These are phyloP conservation scores for Rhynchospora pubera DNA, from an alignment of 176 grass and related monocot genomes.

Conservation along the genomic window DNA sequence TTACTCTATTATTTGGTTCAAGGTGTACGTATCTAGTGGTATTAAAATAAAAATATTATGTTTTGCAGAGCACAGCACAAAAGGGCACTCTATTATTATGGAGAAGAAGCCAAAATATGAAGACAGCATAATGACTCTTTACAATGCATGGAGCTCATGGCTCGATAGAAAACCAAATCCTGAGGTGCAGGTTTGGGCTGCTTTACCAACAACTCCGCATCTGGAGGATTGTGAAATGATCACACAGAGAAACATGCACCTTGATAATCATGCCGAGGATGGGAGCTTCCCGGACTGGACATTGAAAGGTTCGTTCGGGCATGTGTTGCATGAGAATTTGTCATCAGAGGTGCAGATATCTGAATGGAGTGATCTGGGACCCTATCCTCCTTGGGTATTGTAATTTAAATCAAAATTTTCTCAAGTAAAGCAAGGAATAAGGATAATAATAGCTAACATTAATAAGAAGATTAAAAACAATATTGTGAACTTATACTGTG, in stretches of 20 bases:
- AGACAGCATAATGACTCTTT: constrained; percentile 18
- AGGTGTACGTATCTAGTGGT: background rate
- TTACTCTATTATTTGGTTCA: background rate
- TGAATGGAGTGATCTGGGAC: constrained; percentile 6
- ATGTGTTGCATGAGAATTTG: constrained; percentile 14
- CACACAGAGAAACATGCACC: constrained; percentile 23
- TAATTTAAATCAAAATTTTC: background rate
- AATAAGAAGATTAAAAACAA: background rate
- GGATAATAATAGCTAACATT: background rate
- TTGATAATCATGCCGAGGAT: constrained; percentile 16
- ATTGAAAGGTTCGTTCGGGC: constrained; percentile 41
- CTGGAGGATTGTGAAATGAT: constrained; percentile 39
- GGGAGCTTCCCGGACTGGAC: constrained; percentile 45
- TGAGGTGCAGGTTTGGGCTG: background rate
- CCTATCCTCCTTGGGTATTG: constrained; percentile 65
- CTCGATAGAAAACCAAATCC: constrained; percentile 13
- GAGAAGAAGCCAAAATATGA: background rate
- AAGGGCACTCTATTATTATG: background rate
- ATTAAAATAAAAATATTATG: background rate
- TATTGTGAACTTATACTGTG: too few species aligned
- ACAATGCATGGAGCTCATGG: constrained; percentile 36
- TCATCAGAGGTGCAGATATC: constrained; percentile 6
- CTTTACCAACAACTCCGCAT: constrained; percentile 36
- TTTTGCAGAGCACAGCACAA: constrained; percentile 14
- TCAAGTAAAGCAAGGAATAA: background rate